A percentile compares a stretch with the other conserved stretches of the same genome.
These are phyloP conservation scores for Cercospora beticola DNA, from an alignment of 2,329 filamentous ascomycete species.

Conservation along the genomic window DNA sequence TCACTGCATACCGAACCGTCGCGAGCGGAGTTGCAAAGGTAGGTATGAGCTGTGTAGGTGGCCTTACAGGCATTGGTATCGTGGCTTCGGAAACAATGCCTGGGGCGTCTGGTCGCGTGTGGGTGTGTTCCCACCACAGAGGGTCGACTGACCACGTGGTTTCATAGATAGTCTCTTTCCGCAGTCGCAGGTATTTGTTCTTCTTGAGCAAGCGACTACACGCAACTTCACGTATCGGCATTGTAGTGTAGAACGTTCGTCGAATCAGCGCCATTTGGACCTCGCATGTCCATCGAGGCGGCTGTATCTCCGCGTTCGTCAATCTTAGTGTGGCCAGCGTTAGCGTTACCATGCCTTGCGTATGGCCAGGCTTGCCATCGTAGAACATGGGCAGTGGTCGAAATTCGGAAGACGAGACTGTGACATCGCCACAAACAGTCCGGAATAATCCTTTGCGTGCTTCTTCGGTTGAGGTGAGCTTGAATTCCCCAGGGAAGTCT, in stretches of 20 bases:
- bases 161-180: not conserved
- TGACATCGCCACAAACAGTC: not conserved
- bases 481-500: slow-evolving; percentile 11
- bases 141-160: not conserved
- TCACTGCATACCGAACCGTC: not conserved
- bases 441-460: slow-evolving; percentile 1
- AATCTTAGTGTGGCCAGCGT: not conserved
- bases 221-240: slow-evolving; percentile 3
- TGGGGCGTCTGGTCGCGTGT: not conserved
- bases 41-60: not conserved
- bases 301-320: not conserved
- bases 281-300: slow-evolving; percentile 5
- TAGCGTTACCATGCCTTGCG: not conserved
- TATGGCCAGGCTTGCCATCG: not conserved
- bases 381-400: not conserved
- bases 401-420: not conserved
- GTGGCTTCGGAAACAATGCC: not conserved
- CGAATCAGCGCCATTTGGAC: slow-evolving; percentile 1
- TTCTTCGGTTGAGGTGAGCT: not conserved
- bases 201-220: not conserved
- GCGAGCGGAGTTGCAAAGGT: not conserved
- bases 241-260: slow-evolving; percentile 1
- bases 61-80: not conserved
- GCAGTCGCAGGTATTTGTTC: not conserved
- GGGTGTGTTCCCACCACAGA: not conserved